Base-by-base conservation (phyloP, 805 yeast genomes). In the Lipomyces japonicus region DNA sequence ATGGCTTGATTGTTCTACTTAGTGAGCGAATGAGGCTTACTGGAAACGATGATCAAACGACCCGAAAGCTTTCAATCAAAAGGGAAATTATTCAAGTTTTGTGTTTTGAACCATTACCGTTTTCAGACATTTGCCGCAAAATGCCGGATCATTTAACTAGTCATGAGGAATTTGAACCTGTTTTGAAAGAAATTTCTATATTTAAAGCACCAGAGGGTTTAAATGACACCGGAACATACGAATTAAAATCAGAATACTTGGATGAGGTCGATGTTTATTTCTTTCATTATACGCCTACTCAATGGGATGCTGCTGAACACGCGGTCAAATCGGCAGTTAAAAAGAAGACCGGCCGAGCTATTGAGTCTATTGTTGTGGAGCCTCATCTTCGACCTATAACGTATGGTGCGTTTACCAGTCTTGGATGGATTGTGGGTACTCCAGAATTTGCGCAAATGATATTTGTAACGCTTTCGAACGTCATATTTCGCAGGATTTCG, bases 21-120 rank as follows among this genome's bases (percentile, higher is more conserved):
- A 78, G 84, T 0, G 95, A 88, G 59, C 78, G 85, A 40, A 66
- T 79, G 6, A 79, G 79, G 51, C 68, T 87, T 30, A 71, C 69
- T 24, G 79, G 81, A 10, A 63, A 71, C 1, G 63, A 71, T 1
- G 78, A 76, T 1, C 74, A 41, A 1, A 39, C 39, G 21, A 52
- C 46, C 16, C 74, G 54, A 4, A 78, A 74, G 9, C 72, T 72
- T 9, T 72, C 81, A 44, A 75, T 88, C 25, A 72, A 71, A 50
- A 74, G 77, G 38, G 96, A 90, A 59, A 79, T 91, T n/a, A 73
- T 88, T 21, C 97, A 93, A 62, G 75, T 80, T 2, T 71, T 91
- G n/a, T 82, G 95, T 55, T 86, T 87, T 70, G 80, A 81, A 26
- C 82, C 84, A 1, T 70, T 81, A 71, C 73, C 80, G 21, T 90